Percentiles rank a stretch among this genome's conserved stretches.
phyloP scores from a whole-genome alignment of 441 rosid genomes.

The Macaranga tanarius region DNA sequence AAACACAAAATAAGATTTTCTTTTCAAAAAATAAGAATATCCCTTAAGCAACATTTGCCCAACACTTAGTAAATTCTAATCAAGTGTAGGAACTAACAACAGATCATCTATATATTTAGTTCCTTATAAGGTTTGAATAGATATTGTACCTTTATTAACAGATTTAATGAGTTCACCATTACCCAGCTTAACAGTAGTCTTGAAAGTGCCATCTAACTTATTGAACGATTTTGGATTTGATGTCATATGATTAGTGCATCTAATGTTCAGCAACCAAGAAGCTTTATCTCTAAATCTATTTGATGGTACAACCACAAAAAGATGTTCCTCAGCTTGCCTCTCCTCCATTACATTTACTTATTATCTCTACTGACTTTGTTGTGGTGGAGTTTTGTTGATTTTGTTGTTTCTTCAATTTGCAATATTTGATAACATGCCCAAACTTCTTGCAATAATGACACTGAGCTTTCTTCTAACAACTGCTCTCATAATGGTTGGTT shows the following conservation, averaged over 20 bases:
- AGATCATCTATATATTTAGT: background rate
- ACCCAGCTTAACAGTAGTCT: background rate
- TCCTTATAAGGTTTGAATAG: background rate
- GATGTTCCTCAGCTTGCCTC: background rate
- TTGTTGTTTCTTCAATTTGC: background rate
- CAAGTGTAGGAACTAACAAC: background rate
- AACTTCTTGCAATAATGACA: background rate
- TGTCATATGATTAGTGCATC: background rate
- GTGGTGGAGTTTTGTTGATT: background rate
- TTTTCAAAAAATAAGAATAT: background rate
- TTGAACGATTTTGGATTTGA: background rate
- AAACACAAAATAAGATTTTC: background rate
- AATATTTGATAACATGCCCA: background rate
- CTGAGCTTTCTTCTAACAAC: background rate
- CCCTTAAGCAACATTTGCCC: background rate
- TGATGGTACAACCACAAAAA: background rate
- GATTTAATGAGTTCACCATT: background rate
- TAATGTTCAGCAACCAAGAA: background rate
- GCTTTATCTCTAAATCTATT: background rate
- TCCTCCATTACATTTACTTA: background rate
- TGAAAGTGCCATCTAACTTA: background rate
- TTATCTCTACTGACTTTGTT: too few relatives aligned
- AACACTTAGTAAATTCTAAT: background rate
- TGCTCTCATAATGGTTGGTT: background rate
- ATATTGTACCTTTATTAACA: background rate